Percentiles rank a stretch among this genome's conserved stretches.
Evolutionary conservation across 176 grass and related monocot genomes (phyloP).

Genomic region (Oryza officinalis): DNA sequence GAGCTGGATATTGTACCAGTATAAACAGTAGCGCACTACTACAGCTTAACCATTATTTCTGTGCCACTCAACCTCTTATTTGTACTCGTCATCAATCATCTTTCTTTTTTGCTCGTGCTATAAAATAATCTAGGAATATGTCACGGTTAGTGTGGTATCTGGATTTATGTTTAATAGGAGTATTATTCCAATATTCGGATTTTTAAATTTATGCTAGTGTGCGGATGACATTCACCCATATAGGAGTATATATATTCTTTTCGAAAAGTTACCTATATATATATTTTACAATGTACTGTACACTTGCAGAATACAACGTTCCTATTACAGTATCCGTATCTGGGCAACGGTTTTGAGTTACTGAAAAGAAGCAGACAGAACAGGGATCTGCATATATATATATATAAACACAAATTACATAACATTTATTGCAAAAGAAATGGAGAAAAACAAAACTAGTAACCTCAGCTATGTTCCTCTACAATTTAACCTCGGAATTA

Average conservation of each 20-base stretch:
- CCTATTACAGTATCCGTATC: neutral
- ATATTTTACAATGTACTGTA: neutral
- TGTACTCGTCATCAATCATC: too few species aligned
- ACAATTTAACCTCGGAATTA: slow-evolving; percentile 32
- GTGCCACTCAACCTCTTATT: too few species aligned
- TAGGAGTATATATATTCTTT: neutral
- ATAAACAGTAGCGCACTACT: too few species aligned
- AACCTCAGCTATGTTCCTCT: slow-evolving; percentile 25
- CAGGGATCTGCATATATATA: neutral
- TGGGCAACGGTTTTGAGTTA: neutral
- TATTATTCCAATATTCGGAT: neutral
- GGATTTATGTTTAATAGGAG: too few species aligned
- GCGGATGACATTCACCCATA: neutral
- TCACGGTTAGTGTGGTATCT: too few species aligned
- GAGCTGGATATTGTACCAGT: too few species aligned
- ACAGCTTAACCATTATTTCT: too few species aligned
- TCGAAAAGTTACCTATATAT: neutral
- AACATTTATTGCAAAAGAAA: neutral
- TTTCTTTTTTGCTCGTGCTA: too few species aligned
- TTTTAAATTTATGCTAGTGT: neutral
- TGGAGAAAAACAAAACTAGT: neutral
- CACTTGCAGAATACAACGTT: neutral
- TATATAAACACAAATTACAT: slow-evolving; percentile 15
- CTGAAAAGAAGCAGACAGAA: neutral
- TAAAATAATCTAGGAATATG: too few species aligned